Percentiles rank a stretch among this genome's conserved stretches.
Conservation (phyloP, 371 early-diverging fungal genomes). For the Quaeritorhiza haematococci region DNA sequence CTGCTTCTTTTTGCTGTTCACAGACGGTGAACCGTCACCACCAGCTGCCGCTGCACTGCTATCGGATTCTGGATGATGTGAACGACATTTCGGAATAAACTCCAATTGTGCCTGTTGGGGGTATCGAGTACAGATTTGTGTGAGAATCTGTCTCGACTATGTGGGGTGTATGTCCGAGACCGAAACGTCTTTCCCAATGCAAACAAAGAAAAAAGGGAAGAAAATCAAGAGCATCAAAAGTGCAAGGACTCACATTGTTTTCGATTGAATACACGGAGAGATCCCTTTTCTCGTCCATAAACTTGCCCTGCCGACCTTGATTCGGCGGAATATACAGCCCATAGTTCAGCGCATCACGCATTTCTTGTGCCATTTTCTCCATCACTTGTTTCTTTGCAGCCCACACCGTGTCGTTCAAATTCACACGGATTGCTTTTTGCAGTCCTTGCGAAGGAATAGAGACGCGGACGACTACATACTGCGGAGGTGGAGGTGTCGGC, state of each 20-base stretch:
- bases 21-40: constrained; percentile 19
- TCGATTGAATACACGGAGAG: constrained; percentile 28
- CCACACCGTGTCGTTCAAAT: constrained; percentile 32
- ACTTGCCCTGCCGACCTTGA: constrained; percentile 25
- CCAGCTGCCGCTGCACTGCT: constrained; percentile 9
- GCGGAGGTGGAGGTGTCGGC: constrained; percentile 1
- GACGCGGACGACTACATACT: constrained; percentile 27
- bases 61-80: constrained; percentile 2
- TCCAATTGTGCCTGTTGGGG: constrained; percentile 28
- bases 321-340: constrained; percentile 31
- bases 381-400: constrained; percentile 34
- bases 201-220: neutral
- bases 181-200: neutral
- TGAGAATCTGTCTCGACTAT: too few relatives aligned
- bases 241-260: constrained; percentile 22
- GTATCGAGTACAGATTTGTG: neutral
- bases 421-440: constrained; percentile 34
- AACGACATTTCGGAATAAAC: constrained; percentile 34
- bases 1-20: constrained; percentile 37
- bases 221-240: neutral
- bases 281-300: constrained; percentile 37
- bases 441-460: constrained; percentile 29
- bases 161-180: neutral
- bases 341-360: constrained; percentile 40
- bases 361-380: constrained; percentile 36